Conservation (phyloP, 192 early-diverging fungal genomes). For the Backusella tarrabulga region DNA sequence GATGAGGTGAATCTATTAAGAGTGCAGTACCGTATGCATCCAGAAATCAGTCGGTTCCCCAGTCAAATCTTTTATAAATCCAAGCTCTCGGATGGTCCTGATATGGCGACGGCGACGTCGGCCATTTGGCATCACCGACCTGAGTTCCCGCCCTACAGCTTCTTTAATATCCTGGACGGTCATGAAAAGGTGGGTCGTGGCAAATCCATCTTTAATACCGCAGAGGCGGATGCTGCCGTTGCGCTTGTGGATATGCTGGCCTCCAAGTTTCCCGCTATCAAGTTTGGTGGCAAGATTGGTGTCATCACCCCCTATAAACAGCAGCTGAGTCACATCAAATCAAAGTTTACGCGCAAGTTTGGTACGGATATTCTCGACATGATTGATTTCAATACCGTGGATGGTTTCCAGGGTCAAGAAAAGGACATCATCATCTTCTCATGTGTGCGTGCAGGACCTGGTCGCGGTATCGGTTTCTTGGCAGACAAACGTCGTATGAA, state of each 20-base stretch:
- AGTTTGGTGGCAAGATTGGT: conserved; percentile 73
- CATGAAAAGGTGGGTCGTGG: conserved; percentile 60
- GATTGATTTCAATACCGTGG: conserved; percentile 94
- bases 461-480: conserved; percentile 76
- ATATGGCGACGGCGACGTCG: conserved; percentile 55
- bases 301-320: conserved; percentile 94
- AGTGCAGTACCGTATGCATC: conserved; percentile 98
- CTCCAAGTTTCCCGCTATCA: conserved; percentile 48
- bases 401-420: conserved; percentile 97
- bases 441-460: conserved; percentile 74
- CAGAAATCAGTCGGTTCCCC: conserved; percentile 82
- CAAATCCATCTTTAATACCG: conserved; percentile 73
- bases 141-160: conserved; percentile 72
- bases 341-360: conserved; percentile 63
- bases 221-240: conserved; percentile 76
- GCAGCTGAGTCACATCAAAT: conserved; percentile 72
- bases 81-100: conserved; percentile 70
- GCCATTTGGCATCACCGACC: conserved; percentile 73
- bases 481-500: conserved; percentile 88
- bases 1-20: conserved; percentile 74
- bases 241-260: conserved; percentile 68
- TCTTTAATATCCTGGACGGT: conserved; percentile 72
- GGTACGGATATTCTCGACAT: conserved; percentile 60
- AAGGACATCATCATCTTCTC: conserved; percentile 97
- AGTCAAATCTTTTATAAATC: conserved; percentile 78